Conservation (phyloP, 1,139 yeast genomes). For the Suhomyces terraborum region DNA sequence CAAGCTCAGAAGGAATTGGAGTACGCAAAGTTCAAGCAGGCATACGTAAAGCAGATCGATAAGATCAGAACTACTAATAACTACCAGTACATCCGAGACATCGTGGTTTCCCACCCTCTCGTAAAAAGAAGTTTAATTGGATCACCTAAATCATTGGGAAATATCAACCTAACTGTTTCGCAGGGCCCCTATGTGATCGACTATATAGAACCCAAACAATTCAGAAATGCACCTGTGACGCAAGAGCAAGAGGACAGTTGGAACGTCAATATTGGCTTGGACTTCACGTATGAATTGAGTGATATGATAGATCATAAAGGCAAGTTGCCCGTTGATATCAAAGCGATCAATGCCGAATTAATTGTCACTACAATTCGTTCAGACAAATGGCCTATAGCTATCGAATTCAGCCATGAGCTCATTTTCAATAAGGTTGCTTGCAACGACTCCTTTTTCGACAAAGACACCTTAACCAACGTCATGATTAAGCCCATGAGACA, state of each 20-base stretch:
- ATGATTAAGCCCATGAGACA: constrained; percentile 27
- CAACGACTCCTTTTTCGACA: constrained; percentile 19
- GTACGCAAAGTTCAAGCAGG: constrained; percentile 24
- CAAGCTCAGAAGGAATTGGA: constrained; percentile 23
- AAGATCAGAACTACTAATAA: neutral
- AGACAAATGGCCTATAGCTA: constrained; percentile 22
- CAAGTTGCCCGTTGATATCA: constrained; percentile 22
- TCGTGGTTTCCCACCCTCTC: constrained; percentile 15
- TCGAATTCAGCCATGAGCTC: constrained; percentile 27
- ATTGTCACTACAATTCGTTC: constrained; percentile 24
- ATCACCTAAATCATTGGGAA: constrained; percentile 18
- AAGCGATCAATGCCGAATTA: constrained; percentile 20
- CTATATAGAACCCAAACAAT: constrained; percentile 37
- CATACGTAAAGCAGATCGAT: constrained; percentile 16
- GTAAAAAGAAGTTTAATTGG: constrained; percentile 19
- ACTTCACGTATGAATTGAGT: constrained; percentile 19
- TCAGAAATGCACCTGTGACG: constrained; percentile 18
- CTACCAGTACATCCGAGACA: neutral
- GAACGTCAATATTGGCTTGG: constrained; percentile 36
- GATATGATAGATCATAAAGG: constrained; percentile 1
- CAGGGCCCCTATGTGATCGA: constrained; percentile 27
- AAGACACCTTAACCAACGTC: constrained; percentile 29
- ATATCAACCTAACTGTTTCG: constrained; percentile 31
- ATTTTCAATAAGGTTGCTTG: constrained; percentile 19
- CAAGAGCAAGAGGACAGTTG: constrained; percentile 24